phyloP scores from a whole-genome alignment of 2,329 filamentous ascomycete genomes.

The Sporothrix humicola region DNA sequence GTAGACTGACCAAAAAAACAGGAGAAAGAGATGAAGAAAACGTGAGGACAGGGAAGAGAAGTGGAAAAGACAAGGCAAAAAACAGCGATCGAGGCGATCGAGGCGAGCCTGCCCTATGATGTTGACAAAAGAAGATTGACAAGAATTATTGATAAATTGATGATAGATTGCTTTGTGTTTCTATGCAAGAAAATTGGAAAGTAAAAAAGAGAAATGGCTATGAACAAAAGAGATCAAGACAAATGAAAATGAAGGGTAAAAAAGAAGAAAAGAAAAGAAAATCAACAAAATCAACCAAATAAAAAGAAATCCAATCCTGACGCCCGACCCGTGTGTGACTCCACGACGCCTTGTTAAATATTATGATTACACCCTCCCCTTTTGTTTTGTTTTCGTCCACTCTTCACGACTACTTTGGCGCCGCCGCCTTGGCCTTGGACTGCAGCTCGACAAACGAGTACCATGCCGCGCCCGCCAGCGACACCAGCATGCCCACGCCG shows the following conservation, averaged over 20 bases:
- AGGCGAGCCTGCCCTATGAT: background rate
- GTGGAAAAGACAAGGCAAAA: too few species aligned
- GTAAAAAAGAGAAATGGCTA: background rate
- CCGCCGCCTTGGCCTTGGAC: conserved; percentile 36
- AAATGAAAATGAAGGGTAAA: conserved; percentile 7
- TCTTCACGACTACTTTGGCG: conserved; percentile 11
- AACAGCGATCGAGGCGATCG: background rate
- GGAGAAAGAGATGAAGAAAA: too few species aligned
- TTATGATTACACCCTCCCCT: background rate
- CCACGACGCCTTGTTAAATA: background rate
- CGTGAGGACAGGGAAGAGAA: too few species aligned
- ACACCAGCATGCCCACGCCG: conserved; percentile 61
- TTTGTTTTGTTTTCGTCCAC: background rate
- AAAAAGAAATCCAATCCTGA: background rate
- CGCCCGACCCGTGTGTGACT: conserved; percentile 10
- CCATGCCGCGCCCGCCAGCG: conserved; percentile 60
- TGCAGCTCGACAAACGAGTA: conserved; percentile 62
- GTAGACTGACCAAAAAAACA: too few species aligned
- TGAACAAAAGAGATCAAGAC: background rate
- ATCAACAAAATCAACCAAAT: background rate
- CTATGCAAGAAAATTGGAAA: background rate
- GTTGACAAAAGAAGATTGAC: background rate
- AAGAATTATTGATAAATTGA: background rate
- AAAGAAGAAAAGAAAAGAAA: background rate
- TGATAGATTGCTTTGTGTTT: background rate